phyloP scores from a whole-genome alignment of 352 stramenopile genomes.

The Globisporangium echinulatum region DNA sequence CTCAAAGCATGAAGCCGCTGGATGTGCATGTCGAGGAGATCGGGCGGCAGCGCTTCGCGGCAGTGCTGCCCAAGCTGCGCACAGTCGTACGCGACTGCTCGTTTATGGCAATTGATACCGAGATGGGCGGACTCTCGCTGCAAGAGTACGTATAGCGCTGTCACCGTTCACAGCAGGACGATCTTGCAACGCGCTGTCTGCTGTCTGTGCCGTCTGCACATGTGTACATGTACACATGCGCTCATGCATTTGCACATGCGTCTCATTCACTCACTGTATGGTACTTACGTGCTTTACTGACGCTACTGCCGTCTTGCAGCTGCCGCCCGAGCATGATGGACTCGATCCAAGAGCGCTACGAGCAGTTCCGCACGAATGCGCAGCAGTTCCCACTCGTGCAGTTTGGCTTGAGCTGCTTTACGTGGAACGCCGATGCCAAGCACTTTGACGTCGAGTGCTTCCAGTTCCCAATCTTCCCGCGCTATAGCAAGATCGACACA shows the following conservation, averaged over 20 bases:
- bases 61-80: conserved; percentile 24
- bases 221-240: neutral
- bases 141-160: conserved; percentile 39
- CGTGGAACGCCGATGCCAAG: conserved; percentile 30
- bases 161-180: neutral
- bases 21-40: conserved; percentile 17
- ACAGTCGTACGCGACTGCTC: conserved; percentile 27
- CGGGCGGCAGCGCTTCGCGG: conserved; percentile 13
- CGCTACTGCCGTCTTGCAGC: conserved; percentile 8
- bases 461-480: conserved; percentile 73
- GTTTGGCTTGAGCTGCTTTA: conserved; percentile 69
- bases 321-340: conserved; percentile 63
- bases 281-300: no score
- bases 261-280: neutral
- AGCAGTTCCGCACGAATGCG: conserved; percentile 43
- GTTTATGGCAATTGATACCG: conserved; percentile 73
- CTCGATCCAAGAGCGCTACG: conserved; percentile 60
- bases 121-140: conserved; percentile 67
- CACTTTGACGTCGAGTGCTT: conserved; percentile 54
- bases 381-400: conserved; percentile 65
- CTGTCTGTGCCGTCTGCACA: neutral
- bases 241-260: neutral
- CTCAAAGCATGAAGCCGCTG: conserved; percentile 8
- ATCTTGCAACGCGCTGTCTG: neutral
- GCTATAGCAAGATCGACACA: conserved; percentile 26